Base-by-base conservation (phyloP, 2,329 filamentous ascomycete genomes). In the Colletotrichum horii region DNA sequence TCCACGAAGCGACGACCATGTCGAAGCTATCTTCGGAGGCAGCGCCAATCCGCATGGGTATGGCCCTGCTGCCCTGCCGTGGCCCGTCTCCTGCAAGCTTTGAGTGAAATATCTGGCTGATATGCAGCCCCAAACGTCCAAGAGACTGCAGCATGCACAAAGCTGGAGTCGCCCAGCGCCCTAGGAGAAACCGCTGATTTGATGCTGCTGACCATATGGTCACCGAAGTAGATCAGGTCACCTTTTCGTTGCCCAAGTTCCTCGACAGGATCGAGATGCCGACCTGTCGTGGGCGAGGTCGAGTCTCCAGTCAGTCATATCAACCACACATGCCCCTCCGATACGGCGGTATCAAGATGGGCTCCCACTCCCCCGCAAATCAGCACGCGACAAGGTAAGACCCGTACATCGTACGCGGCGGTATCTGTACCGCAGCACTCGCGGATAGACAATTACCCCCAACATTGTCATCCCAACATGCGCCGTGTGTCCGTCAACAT, bases 81-180 rank as follows among this genome's bases (percentile, higher is more conserved):
- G 62, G 32, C 38, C 73, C 64, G 64, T 68, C 43, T 58, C 32
- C 64, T 60, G 64, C 70, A 68, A 66, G 69, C 65, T 32, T 58
- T 61, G 70, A 73, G 70, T 67, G 73, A 67, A 48, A 65, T 73
- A 67, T 75, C 73, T 69, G 69, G 73, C 56, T 69, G 34, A 75
- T 75, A 68, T 75, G 73, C 73, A 75, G 73, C 73, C 43, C 73
- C 73, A 69, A 75, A 75, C 73, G 70, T 73, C 64, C 66, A 43
- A 32, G 36, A 72, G 26, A 60, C 73, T 75, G 70, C 73, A 65
- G 64, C 22, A 75, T 75, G 70, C 64, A 73, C 64, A 34, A 58
- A 28, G 73, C 43, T 73, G 64, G 73, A 60, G 64, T 30, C 34
- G 14, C 24, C 48, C 32, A 30, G 34, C 43, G 43, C 14, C 34